A percentile compares a stretch with the other conserved stretches of the same genome.
Conservation (phyloP, 1,284 basidiomycete species). For the Phellinidium pouzarii region DNA sequence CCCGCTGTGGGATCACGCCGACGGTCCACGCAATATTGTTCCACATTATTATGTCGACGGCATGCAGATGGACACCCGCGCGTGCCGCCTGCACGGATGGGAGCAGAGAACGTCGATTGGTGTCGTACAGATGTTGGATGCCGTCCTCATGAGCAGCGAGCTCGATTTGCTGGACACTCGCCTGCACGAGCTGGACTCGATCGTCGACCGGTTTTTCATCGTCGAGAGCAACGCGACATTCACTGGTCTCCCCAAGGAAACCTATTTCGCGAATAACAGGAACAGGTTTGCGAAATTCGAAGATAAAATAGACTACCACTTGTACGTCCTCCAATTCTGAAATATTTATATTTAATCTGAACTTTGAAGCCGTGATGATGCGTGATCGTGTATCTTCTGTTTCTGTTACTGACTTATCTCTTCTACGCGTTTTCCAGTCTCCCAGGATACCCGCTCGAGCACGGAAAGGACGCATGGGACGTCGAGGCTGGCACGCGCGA, state of each 20-base stretch:
- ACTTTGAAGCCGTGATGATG: too few species aligned
- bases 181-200: constrained; percentile 53
- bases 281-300: constrained; percentile 45
- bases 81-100: constrained; percentile 55
- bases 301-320: constrained; percentile 45
- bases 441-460: constrained; percentile 18
- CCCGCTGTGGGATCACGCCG: constrained; percentile 55
- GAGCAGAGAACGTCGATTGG: constrained; percentile 25
- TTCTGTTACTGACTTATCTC: background rate
- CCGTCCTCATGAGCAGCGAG: constrained; percentile 52
- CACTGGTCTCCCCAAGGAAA: constrained; percentile 39
- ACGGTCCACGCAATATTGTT: constrained; percentile 41
- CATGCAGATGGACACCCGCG: constrained; percentile 36
- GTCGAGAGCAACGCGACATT: constrained; percentile 47
- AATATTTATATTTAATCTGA: too few species aligned
- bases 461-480: constrained; percentile 31
- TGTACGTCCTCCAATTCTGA: constrained; percentile 17
- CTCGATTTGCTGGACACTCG: constrained; percentile 65
- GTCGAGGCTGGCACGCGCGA: constrained; percentile 32
- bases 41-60: constrained; percentile 54
- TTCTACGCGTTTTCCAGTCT: constrained; percentile 25
- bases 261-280: constrained; percentile 43
- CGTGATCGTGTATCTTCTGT: too few species aligned
- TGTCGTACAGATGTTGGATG: constrained; percentile 37
- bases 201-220: constrained; percentile 61